Base-by-base conservation (phyloP, 2,329 filamentous ascomycete genomes). In the Pseudopyrenochaeta lycopersici region DNA sequence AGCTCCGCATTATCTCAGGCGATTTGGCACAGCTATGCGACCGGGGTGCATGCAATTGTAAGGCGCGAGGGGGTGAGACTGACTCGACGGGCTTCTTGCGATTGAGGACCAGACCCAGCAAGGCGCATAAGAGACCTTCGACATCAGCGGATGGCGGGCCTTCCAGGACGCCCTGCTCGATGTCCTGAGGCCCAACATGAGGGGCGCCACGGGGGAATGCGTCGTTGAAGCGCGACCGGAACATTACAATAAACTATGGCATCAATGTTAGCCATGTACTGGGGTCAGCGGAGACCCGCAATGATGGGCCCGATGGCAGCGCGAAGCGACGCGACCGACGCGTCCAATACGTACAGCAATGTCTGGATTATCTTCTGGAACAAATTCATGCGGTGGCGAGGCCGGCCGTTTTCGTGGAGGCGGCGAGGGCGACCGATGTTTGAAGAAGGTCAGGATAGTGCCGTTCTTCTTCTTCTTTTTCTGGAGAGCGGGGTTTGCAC, bases 21-120 rank as follows among this genome's bases (percentile, higher is more conserved):
- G 29, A 23, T 55, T 6, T 35, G 12, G 35, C 15, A 32, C 39
- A 48, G 14, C 33, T 50, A 56, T 29, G 70, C 69, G 70, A 73
- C 63, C 58, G 30, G 15, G 10, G 31, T 21, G 7, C 15, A 18
- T 23, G 58, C 63, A 60, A 56, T 46, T 35, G 27, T 7, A 21
- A 18, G 27, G 33, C 18, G 36, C n/a, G 2, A 44, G 46, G 21
- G 51, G 68, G 72, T 72, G 60, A 59, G 58, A 81, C 92, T 78
- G 86, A 98, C 95, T 99, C 97, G 74, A 98, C 91, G 79, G 97
- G 93, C 76, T 99, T 97, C 82, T 99, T 98, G 76, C 95, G 89
- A 77, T 99, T 99, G 70, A 99, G 83, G 49, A 97, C 86, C 66
- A 99, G 82, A 29, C 90, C 89, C 39, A 99, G 82, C 62, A 99